Conservation (phyloP, 495 filamentous ascomycete species). For the Penicillium canescens region DNA sequence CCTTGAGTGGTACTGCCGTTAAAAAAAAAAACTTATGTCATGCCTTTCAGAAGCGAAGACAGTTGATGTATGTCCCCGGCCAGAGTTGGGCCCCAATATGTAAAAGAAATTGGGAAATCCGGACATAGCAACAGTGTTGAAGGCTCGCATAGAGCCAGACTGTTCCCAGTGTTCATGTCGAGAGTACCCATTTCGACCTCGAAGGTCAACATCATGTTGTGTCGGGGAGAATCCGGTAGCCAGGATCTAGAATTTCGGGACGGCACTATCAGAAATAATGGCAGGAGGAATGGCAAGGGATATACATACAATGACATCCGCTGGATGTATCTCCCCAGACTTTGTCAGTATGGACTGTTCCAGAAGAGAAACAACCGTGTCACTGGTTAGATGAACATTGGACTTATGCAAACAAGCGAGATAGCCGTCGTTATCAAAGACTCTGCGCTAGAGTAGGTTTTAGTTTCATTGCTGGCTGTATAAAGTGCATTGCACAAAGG, state of each 20-base stretch:
- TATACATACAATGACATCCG: conserved; percentile 18
- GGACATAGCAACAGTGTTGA: too few relatives aligned
- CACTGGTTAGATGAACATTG: conserved; percentile 16
- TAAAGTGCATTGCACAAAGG: too few relatives aligned
- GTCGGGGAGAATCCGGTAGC: conserved; percentile 15
- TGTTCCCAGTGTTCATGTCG: conserved; percentile 9
- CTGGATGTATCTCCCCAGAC: conserved; percentile 6
- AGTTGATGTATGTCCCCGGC: too few relatives aligned
- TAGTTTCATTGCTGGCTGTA: background rate
- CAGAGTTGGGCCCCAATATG: too few relatives aligned
- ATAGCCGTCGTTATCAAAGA: conserved; percentile 15
- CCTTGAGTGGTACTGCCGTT: too few relatives aligned
- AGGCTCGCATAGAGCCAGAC: background rate
- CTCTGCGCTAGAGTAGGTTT: conserved; percentile 14
- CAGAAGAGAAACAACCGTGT: conserved; percentile 10
- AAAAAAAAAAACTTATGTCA: too few relatives aligned
- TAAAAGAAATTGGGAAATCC: too few relatives aligned
- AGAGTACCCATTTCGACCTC: conserved; percentile 8
- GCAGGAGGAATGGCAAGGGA: too few relatives aligned
- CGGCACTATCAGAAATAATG: background rate
- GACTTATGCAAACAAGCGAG: conserved; percentile 7
- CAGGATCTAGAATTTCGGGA: conserved; percentile 1
- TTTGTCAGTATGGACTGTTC: conserved; percentile 11
- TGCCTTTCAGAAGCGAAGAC: too few relatives aligned
- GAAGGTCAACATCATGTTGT: conserved; percentile 8